phyloP scores from a whole-genome alignment of 306 rosid species.

The Ziziphus jujuba region DNA sequence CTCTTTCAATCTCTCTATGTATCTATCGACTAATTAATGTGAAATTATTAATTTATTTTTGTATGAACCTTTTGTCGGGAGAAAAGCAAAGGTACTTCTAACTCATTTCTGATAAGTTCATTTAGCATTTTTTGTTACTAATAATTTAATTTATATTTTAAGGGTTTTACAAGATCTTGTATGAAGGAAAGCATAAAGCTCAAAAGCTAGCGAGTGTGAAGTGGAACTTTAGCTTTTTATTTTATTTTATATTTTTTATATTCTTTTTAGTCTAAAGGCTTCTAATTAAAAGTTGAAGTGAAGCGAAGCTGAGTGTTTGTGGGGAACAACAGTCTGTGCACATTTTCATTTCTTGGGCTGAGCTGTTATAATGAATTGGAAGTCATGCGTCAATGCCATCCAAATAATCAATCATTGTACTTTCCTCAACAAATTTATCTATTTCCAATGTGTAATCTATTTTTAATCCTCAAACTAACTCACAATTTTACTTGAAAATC shows the following conservation, averaged over 20 bases:
- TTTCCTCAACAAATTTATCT: background rate
- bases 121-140: too few relatives aligned
- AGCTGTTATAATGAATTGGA: constrained; percentile 7
- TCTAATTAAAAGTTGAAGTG: background rate
- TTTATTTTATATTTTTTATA: background rate
- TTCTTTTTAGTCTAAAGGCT: background rate
- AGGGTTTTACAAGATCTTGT: too few relatives aligned
- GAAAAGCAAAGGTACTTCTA: constrained; percentile 12
- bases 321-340: constrained; percentile 4
- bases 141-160: too few relatives aligned
- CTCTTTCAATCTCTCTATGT: constrained; percentile 15
- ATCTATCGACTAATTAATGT: constrained; percentile 8
- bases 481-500: too few relatives aligned
- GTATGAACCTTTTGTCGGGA: constrained; percentile 27
- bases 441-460: background rate
- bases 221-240: background rate
- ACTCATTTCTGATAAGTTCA: background rate
- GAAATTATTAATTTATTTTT: constrained; percentile 19
- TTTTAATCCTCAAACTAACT: background rate
- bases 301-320: background rate
- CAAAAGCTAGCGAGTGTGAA: background rate
- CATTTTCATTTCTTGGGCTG: background rate
- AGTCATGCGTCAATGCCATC: constrained; percentile 2
- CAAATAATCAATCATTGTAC: background rate
- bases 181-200: too few relatives aligned